A percentile compares a stretch with the other conserved stretches of the same genome.
Conservation (phyloP, 192 early-diverging fungal species). For the Chytriomyces sp. region DNA sequence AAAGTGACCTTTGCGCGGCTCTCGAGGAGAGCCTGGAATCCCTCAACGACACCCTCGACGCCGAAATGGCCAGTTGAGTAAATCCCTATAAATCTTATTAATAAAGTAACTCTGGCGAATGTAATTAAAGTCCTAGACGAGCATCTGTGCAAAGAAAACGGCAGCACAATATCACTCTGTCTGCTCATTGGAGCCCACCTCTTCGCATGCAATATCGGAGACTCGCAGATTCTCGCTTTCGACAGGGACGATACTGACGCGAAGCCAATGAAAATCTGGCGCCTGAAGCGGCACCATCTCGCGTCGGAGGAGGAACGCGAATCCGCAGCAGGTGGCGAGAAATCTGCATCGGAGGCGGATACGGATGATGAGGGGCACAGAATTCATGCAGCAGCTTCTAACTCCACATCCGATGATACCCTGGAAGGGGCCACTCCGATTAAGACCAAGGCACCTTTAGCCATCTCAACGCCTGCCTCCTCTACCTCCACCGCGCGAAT, state of each 20-base stretch:
- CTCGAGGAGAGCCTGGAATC: background rate
- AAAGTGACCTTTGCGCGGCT: background rate
- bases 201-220: constrained; percentile 22
- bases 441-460: background rate
- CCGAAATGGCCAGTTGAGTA: background rate
- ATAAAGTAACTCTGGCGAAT: background rate
- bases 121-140: background rate
- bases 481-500: background rate
- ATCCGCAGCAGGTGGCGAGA: too few relatives aligned
- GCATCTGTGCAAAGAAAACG: constrained; percentile 25
- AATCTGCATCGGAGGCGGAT: too few relatives aligned
- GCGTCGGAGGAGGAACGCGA: too few relatives aligned
- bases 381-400: background rate
- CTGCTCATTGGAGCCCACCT: background rate
- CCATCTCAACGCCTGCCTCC: too few relatives aligned
- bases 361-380: too few relatives aligned
- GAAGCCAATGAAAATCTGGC: constrained; percentile 15
- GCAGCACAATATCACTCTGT: constrained; percentile 6
- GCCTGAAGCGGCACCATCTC: background rate
- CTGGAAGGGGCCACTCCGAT: background rate
- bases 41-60: background rate
- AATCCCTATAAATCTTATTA: background rate
- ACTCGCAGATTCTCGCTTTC: constrained; percentile 17
- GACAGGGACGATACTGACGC: background rate
- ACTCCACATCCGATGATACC: background rate